phyloP scores from a whole-genome alignment of 2,329 filamentous ascomycete species.

The Arthroderma sp. region DNA sequence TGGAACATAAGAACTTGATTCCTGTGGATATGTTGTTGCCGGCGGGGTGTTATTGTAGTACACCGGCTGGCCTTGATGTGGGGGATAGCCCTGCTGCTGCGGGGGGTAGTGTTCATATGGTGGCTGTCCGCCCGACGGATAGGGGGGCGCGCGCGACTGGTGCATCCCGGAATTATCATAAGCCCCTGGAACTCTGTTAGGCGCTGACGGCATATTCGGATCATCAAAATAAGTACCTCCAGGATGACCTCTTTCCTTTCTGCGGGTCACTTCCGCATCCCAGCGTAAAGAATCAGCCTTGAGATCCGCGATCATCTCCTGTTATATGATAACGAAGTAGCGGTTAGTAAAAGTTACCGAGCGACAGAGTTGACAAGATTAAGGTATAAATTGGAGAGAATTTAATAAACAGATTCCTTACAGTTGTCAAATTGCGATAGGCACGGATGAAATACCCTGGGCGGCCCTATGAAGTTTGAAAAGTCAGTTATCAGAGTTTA shows the following conservation, averaged over 20 bases:
- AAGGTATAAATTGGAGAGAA: background rate
- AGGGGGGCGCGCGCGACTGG: constrained; percentile 22
- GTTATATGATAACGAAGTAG: background rate
- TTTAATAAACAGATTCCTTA: constrained; percentile 33
- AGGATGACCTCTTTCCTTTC: constrained; percentile 28
- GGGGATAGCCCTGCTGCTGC: constrained; percentile 18
- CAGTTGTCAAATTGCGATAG: constrained; percentile 65
- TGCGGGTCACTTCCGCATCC: constrained; percentile 32
- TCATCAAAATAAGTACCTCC: constrained; percentile 31
- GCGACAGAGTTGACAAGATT: background rate
- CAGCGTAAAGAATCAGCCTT: constrained; percentile 41
- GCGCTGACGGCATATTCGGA: constrained; percentile 22
- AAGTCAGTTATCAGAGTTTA: no score
- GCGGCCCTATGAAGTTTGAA: constrained; percentile 37
- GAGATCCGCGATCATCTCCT: constrained; percentile 45
- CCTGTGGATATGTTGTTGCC: constrained; percentile 16
- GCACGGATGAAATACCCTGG: constrained; percentile 66
- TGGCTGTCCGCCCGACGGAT: constrained; percentile 19
- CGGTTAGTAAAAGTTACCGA: background rate
- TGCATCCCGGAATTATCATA: constrained; percentile 26
- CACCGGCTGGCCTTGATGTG: constrained; percentile 23
- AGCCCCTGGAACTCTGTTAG: constrained; percentile 25
- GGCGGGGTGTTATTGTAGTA: constrained; percentile 22
- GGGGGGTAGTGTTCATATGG: constrained; percentile 25
- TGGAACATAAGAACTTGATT: constrained; percentile 5